Base-by-base conservation (phyloP, 352 stramenopile species). In the Phytophthora ramorum region DNA sequence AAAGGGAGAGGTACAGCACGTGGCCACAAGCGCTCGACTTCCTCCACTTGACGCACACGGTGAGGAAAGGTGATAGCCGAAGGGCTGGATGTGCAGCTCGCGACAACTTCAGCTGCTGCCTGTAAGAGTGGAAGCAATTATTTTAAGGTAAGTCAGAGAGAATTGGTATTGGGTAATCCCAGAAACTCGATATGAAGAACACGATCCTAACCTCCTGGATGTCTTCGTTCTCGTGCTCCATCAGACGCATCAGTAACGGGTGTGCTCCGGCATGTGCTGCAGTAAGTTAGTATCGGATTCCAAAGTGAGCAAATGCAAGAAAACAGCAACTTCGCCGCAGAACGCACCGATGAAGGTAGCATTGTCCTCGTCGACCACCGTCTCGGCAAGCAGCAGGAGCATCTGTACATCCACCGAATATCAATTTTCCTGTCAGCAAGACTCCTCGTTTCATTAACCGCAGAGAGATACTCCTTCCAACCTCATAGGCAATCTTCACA, bases 351-450 rank as follows among this genome's bases (percentile, higher is more conserved):
- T 74, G 46, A 89, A 92, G 7, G 81, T 91, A 30, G 85, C 80
- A 63, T 95, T 93, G 74, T 95, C 85, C 71, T 93, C 85, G 67
- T 95, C 85, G 12, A 78, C 62, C n/a, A 91, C 62, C 10, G 75
- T 79, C 34, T 81, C 69, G 7, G 87, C 78, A 8, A 93, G 74
- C 7, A 75, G 57, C 38, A 59, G 35, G 26, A 78, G 37, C 30
- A 76, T 64, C 32, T 64, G 35, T 3, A 10, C n/a, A 16, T 28
- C 7, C n/a, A 47, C 17, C 41, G 28, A 47, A 47, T 7, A 47
- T 17, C 9, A 1, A 44, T 16, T 47, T 26, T 13, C 17, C 4
- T 47, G 16, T 47, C 8, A 19, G 17, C 7, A 47, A 24, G 8
- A 24, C 6, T 47, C 19, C 9, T n/a, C 41, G 12, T 20, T 6